These are phyloP conservation scores for Zymoseptoria brevis DNA, from an alignment of 2,329 filamentous ascomycete species.

Conservation along the genomic window DNA sequence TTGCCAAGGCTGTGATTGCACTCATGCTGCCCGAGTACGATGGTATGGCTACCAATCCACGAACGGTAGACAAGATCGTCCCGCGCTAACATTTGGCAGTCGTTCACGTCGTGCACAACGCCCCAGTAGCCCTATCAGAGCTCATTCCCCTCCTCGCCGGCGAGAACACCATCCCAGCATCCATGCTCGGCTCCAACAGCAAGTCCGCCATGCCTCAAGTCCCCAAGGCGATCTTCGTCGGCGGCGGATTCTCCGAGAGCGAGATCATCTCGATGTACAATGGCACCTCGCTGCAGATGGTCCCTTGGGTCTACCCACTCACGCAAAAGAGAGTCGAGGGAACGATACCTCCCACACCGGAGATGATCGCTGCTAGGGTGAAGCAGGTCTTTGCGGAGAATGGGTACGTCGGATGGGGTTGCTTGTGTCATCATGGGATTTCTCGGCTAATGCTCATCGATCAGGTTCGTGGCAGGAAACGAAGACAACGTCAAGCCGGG, in stretches of 20 bases:
- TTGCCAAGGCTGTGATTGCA: constrained; percentile 13
- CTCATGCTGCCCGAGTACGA: constrained; percentile 19
- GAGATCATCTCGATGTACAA: constrained; percentile 17
- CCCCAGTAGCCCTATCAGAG: constrained; percentile 13
- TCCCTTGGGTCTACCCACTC: constrained; percentile 19
- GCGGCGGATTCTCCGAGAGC: constrained; percentile 17
- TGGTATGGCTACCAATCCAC: constrained; percentile 4
- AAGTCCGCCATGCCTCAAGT: constrained; percentile 5
- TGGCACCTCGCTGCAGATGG: constrained; percentile 3
- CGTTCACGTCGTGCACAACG: constrained; percentile 19
- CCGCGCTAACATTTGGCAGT: constrained; percentile 8
- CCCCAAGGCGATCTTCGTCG: constrained; percentile 19
- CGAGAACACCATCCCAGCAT: constrained; percentile 12
- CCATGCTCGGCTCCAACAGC: constrained; percentile 16
- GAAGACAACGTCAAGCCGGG: neutral
- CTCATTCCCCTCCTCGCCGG: constrained; percentile 15
- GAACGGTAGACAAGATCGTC: neutral
- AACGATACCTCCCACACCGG: constrained; percentile 4
- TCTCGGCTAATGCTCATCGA: neutral
- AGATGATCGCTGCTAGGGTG: constrained; percentile 5
- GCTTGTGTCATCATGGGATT: neutral
- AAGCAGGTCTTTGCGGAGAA: constrained; percentile 6
- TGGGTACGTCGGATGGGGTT: neutral
- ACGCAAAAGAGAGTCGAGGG: constrained; percentile 2
- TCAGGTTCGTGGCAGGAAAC: neutral